A percentile compares a stretch with the other conserved stretches of the same genome.
phyloP scores from a whole-genome alignment of 164 flowering plant species.

The Tetracentron sinense region DNA sequence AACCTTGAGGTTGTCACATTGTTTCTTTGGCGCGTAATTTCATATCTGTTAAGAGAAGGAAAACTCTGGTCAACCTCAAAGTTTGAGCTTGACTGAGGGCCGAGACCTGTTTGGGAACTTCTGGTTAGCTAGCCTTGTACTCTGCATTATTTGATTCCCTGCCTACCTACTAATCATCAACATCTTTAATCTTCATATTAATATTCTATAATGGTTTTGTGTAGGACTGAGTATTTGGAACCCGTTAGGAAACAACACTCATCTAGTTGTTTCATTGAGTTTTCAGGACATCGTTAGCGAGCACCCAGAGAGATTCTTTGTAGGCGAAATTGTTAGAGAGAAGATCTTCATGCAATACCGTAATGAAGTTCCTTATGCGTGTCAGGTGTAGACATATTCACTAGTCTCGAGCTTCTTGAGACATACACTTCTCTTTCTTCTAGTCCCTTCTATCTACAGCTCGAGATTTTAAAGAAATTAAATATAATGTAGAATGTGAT shows the following conservation, averaged over 20 bases:
- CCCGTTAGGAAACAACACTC: neutral
- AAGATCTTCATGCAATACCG: constrained; percentile 93
- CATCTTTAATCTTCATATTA: too few relatives aligned
- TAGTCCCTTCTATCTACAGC: neutral
- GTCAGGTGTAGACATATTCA: constrained; percentile 58
- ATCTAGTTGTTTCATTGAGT: constrained; percentile 3
- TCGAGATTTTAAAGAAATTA: neutral
- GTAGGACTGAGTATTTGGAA: too few relatives aligned
- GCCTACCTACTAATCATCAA: too few relatives aligned
- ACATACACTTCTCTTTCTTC: neutral
- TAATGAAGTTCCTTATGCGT: constrained; percentile 94
- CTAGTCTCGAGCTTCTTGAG: neutral
- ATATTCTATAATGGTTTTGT: too few relatives aligned
- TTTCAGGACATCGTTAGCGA: constrained; percentile 92
- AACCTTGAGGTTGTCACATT: too few relatives aligned
- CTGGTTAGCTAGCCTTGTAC: too few relatives aligned
- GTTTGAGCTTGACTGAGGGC: too few relatives aligned
- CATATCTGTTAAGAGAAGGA: too few relatives aligned
- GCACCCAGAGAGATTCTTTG: constrained; percentile 98
- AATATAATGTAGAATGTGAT: neutral
- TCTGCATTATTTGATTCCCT: too few relatives aligned
- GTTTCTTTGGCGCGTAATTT: too few relatives aligned
- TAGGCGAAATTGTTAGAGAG: constrained; percentile 91
- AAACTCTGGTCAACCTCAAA: too few relatives aligned
- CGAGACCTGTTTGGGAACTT: too few relatives aligned